Evolutionary conservation across 306 rosid genomes (phyloP), one percentile per base, ranked within the genome.

Genomic region (Neltuma alba): DNA sequence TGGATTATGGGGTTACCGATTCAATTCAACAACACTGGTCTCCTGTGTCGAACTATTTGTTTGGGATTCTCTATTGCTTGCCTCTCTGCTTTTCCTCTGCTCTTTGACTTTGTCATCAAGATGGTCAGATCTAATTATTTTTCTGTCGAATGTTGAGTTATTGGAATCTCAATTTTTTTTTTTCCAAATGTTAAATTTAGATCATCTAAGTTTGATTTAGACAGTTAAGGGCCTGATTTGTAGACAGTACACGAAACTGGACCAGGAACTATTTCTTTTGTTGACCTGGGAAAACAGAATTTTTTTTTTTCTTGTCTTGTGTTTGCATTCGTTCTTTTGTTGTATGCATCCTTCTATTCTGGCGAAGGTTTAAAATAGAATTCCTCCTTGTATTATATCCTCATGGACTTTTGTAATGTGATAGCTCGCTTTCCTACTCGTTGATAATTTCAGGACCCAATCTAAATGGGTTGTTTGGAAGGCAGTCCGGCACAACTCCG

Each of bases 401-500:
- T 50, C 5, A 40, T 60, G 20, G 55, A 40, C 14, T 27, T 12
- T 62, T 75, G 48, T 70, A 25, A 8, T 9, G 40, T 23, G 58
- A 36, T 54, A 75, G 37, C 5, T 38, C 31, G 44, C 63, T 65
- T 11, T 52, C 23, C 38, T 12, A 13, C 30, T 68, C 75, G 16
- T 73, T 41, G 45, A 57, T 61, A 13, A 72, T 83, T 34, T 50
- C 91, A 93, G 98, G 98, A 23, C 98, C 98, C 74, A 93, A 93
- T 84, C 88, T 93, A 66, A 91, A 93, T 84, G 97, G 95, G 14
- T 74, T 93, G 82, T 89, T 93, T 30, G 98, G 98, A 81, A 90
- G 98, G 91, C 98, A 93, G 85, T 93, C 98, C 10, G 98, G 98
- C 50, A 93, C 98, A n/a, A 89, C 93, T 41, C 55, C 95, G 0